These are phyloP conservation scores for Lagerstroemia speciosa DNA, from an alignment of 345 rosid genomes.

Conservation along the genomic window DNA sequence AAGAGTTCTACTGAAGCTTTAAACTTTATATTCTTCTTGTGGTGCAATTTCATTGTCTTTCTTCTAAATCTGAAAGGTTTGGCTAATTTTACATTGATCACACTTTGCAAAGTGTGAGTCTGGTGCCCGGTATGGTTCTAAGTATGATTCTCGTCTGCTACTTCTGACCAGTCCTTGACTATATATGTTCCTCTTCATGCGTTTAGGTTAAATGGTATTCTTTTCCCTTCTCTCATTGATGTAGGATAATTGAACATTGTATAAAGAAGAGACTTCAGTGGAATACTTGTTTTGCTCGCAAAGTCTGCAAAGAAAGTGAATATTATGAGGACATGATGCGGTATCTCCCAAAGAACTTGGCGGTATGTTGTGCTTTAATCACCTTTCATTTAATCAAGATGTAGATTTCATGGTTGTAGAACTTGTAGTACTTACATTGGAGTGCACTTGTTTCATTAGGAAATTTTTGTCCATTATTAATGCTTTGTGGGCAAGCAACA, in stretches of 20 bases:
- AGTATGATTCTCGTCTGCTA: neutral
- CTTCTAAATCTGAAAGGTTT: neutral
- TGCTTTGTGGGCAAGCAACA: neutral
- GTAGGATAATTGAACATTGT: constrained; percentile 70
- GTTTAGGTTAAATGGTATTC: too few species aligned
- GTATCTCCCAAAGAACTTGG: constrained; percentile 82
- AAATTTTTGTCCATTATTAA: neutral
- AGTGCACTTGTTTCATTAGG: neutral
- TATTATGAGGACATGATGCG: constrained; percentile 97
- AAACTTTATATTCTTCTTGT: neutral
- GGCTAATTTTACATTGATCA: neutral
- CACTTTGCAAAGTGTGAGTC: neutral
- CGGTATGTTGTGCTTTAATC: constrained; percentile 49
- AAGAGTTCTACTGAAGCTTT: neutral
- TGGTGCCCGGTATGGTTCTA: neutral
- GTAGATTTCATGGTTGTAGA: neutral
- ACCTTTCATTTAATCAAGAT: neutral
- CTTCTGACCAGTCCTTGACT: neutral
- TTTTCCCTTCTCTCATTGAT: constrained; percentile 9
- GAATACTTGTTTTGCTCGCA: constrained; percentile 76
- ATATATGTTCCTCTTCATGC: too few species aligned
- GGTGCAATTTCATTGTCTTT: neutral
- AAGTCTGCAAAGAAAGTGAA: constrained; percentile 89
- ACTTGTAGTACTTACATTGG: neutral
- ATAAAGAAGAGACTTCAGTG: constrained; percentile 82